phyloP scores from a whole-genome alignment of 768 basidiomycete genomes.

The Boletus subparvulus region DNA sequence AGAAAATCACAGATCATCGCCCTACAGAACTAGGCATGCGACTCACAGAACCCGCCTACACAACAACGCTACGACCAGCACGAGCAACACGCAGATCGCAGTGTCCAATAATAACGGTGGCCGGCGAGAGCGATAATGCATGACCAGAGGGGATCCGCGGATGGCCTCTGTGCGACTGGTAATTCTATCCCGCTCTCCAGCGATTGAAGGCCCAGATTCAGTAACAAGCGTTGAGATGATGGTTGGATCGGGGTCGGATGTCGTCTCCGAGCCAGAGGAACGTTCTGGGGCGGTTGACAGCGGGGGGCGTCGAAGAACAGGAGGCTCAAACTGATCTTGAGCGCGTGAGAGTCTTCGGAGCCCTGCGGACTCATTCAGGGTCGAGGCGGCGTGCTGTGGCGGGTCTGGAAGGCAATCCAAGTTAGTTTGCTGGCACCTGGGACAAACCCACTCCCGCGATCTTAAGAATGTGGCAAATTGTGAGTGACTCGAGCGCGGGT shows the following conservation, averaged over 20 bases:
- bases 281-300: slow-evolving; percentile 20
- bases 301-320: slow-evolving; percentile 16
- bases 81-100: slow-evolving; percentile 70
- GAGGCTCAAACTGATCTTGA: slow-evolving; percentile 14
- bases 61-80: slow-evolving; percentile 65
- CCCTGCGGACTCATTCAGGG: slow-evolving; percentile 14
- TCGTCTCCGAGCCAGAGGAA: slow-evolving; percentile 13
- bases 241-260: slow-evolving; percentile 17
- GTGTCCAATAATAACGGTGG: slow-evolving; percentile 71
- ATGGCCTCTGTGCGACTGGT: slow-evolving; percentile 10
- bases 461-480: slow-evolving; percentile 37
- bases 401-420: slow-evolving; percentile 72
- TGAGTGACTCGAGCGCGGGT: slow-evolving; percentile 7
- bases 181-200: slow-evolving; percentile 11
- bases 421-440: slow-evolving; percentile 69
- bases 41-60: slow-evolving; percentile 55
- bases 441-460: slow-evolving; percentile 79
- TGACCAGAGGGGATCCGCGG: slow-evolving; percentile 17
- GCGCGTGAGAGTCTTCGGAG: slow-evolving; percentile 26
- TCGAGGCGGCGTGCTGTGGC: slow-evolving; percentile 15
- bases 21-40: slow-evolving; percentile 13
- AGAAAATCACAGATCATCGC: slow-evolving; percentile 22
- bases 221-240: slow-evolving; percentile 15
- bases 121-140: slow-evolving; percentile 24
- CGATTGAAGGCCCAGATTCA: slow-evolving; percentile 9